Conservation (phyloP, 352 stramenopile genomes). For the Globisporangium heterothallicum region DNA sequence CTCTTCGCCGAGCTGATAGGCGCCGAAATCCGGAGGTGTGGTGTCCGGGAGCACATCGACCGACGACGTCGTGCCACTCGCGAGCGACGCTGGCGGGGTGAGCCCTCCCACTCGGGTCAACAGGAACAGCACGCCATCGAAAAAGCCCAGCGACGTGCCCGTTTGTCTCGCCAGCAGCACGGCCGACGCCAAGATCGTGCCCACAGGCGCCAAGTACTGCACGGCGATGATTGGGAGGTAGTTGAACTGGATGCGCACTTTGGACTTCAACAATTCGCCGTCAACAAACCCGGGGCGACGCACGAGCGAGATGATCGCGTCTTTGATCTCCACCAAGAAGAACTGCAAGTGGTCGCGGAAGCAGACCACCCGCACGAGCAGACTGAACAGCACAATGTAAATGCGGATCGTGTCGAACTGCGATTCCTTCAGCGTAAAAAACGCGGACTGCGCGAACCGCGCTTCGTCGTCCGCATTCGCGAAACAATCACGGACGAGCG, state of each 20-base stretch:
- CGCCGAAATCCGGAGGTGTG: conserved; percentile 39
- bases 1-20: conserved; percentile 51
- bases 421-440: conserved; percentile 37
- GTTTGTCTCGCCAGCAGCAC: conserved; percentile 58
- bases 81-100: conserved; percentile 12
- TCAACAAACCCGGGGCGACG: conserved; percentile 46
- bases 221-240: conserved; percentile 74
- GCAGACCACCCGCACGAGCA: conserved; percentile 42
- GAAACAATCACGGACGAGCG: conserved; percentile 52
- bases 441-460: conserved; percentile 4
- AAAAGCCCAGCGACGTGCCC: conserved; percentile 38
- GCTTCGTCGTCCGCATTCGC: conserved; percentile 24
- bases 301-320: conserved; percentile 56
- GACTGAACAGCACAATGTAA: conserved; percentile 40
- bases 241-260: conserved; percentile 78
- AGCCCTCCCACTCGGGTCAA: conserved; percentile 19
- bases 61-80: conserved; percentile 3
- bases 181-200: conserved; percentile 31
- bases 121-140: conserved; percentile 21
- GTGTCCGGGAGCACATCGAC: conserved; percentile 28
- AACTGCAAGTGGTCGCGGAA: conserved; percentile 68
- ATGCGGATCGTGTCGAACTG: conserved; percentile 52
- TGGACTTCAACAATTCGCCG: conserved; percentile 52
- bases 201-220: conserved; percentile 67
- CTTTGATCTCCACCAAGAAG: conserved; percentile 72